Conservation (phyloP, 257 asterid genomes). For the Rauvolfia tetraphylla region DNA sequence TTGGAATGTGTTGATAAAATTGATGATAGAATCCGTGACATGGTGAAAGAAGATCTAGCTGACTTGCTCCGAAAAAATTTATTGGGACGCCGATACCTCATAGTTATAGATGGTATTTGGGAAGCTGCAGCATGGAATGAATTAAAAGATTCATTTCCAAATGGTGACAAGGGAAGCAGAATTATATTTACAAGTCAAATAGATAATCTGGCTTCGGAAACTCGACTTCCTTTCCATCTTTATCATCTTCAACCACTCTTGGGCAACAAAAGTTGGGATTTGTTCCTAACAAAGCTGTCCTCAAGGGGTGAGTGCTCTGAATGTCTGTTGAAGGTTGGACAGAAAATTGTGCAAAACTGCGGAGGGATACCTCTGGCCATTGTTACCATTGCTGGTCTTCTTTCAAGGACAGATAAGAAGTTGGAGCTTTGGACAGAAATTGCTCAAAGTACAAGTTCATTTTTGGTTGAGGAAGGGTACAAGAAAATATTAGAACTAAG, state of each 20-base stretch:
- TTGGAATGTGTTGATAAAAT: neutral
- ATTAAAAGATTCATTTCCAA: neutral
- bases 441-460: conserved; percentile 8
- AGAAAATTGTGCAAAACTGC: neutral
- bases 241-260: neutral
- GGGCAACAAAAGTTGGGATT: conserved; percentile 3
- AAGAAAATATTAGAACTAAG: neutral
- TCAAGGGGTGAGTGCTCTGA: neutral
- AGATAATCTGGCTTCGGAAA: neutral
- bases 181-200: conserved; percentile 17
- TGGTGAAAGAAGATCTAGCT: conserved; percentile 8
- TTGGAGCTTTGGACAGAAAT: neutral
- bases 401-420: neutral
- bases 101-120: conserved; percentile 25
- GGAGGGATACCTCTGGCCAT: conserved; percentile 3
- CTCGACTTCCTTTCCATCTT: neutral
- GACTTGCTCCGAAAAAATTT: conserved; percentile 1
- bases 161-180: conserved; percentile 18
- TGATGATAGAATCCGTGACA: neutral
- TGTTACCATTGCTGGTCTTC: neutral
- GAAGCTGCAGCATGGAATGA: conserved; percentile 5
- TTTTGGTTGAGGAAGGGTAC: neutral
- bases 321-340: neutral
- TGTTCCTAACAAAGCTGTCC: neutral
- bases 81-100: conserved; percentile 8